Evolutionary conservation across 1,139 yeast species (phyloP), one percentile per base, ranked within the genome.

Genomic region (Magnusiomyces tetraspermus): DNA sequence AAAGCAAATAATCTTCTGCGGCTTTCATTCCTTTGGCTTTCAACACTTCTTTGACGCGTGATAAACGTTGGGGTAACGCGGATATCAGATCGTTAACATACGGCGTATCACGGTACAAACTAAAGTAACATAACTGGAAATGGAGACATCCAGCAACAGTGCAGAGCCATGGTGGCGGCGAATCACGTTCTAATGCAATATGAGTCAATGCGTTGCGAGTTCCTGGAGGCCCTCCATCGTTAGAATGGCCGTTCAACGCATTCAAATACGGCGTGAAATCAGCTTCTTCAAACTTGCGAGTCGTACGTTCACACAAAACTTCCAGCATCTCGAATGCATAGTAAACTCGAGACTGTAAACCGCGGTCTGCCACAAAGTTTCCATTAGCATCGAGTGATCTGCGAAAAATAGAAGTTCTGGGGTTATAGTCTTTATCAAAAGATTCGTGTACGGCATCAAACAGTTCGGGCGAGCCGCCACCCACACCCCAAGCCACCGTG

Each of bases 251-350:
- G 17, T 19, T 17, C 36, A 21, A 23, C 5, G 28, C 15, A 24
- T 33, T 37, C 24, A 17, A 17, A 19, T 41, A 41, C 2, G 21
- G 38, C 8, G 44, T 38, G 31, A 50, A 31, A 10, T 50, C 46
- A 13, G 53, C 50, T 17, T 44, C 46, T 21, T 46, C 31, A 37
- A 37, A 23, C 37, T 47, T n/a, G n/a, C 48, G 10, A 36, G 41
- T 38, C 2, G 47, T 23, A 10, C 48, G 43, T 15, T 28, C 48
- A 26, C 45, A 17, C 19, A 49, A 46, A 22, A 56, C 59, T n/a
- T 58, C 60, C 67, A 69, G 66, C 33, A 63, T 59, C 36, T 66
- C 67, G 31, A 67, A 58, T 8, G 64, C 71, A 10, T 67, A 59
- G 33, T 60, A 62, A 17, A 67, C 48, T 15, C 71, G 58, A 2